A percentile compares a stretch with the other conserved stretches of the same genome.
These are phyloP conservation scores for thale cress (Arabidopsis thaliana) DNA, from an alignment of 345 rosid genomes.

Conservation along the genomic window TAIR10.1 NC_003071.7:17147501-17148000, in stretches of 20 bases:
- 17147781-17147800: constrained; percentile 20
- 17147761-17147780: constrained; percentile 34
- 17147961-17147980: not conserved
- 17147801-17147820: constrained; percentile 13
- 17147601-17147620: no score
- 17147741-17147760: not conserved
- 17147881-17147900: constrained; percentile 35
- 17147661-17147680: not conserved
- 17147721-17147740: not conserved
- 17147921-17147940: constrained; percentile 44
- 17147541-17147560: no score
- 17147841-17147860: constrained; percentile 33
- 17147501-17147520: no score
- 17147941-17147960: constrained; percentile 25
- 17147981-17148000: constrained; percentile 15
- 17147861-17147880: constrained; percentile 38
- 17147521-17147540: no score
- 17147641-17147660: no score
- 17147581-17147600: no score
- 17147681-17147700: constrained; percentile 7
- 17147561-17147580: no score
- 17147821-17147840: constrained; percentile 41
- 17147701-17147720: not conserved
- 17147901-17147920: constrained; percentile 31
- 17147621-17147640: no score